Percentiles rank a stretch among this genome's conserved stretches.
Conservation (phyloP, 257 asterid species). For the Capsicum pubescens region DNA sequence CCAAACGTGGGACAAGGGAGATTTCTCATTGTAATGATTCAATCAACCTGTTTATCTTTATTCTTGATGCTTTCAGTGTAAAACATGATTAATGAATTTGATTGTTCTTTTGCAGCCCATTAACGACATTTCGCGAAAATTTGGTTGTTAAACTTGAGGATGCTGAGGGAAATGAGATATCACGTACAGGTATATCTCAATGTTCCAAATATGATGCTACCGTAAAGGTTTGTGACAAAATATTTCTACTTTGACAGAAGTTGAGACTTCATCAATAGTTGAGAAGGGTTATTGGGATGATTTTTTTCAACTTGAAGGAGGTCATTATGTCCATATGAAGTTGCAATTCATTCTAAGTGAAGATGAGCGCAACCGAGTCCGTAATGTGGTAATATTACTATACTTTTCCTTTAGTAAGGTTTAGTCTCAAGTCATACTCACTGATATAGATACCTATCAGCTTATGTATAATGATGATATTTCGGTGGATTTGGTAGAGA, state of each 20-base stretch:
- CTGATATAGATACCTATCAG: neutral
- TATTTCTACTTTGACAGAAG: constrained; percentile 45
- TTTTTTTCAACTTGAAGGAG: constrained; percentile 63
- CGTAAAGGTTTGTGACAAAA: neutral
- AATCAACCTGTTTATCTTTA: neutral
- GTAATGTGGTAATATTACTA: constrained; percentile 58
- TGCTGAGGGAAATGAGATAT: constrained; percentile 74
- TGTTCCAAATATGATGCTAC: neutral
- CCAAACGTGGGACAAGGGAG: constrained; percentile 78
- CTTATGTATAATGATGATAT: neutral
- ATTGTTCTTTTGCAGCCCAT: constrained; percentile 65
- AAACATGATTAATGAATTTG: neutral
- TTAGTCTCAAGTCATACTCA: neutral
- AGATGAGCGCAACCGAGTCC: constrained; percentile 73
- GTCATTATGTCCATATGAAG: constrained; percentile 83
- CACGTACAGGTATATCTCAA: constrained; percentile 58
- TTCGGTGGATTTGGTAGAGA: constrained; percentile 53
- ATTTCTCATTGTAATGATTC: constrained; percentile 78
- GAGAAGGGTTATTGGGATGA: constrained; percentile 96
- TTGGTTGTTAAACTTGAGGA: constrained; percentile 73
- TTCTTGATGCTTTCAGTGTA: neutral
- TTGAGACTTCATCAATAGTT: constrained; percentile 67
- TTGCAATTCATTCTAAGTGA: constrained; percentile 72
- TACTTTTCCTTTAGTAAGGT: neutral
- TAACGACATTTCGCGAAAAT: constrained; percentile 68